Base-by-base conservation (phyloP, 2,329 filamentous ascomycete genomes). In the Parafenestella ontariensis region DNA sequence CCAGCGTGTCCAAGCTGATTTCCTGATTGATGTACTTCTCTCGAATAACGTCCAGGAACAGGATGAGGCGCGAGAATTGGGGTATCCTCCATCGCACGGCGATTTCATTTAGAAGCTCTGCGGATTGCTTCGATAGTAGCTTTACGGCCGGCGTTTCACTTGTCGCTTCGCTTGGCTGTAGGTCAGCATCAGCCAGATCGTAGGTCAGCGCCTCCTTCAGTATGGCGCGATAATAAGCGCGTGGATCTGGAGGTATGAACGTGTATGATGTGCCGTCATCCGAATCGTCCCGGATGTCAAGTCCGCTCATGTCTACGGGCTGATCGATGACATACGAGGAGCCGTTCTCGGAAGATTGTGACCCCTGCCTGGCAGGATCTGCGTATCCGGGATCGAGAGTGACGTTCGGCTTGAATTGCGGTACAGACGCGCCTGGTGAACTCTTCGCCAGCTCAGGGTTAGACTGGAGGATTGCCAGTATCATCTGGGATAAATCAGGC, bases 21-120 rank as follows among this genome's bases (percentile, higher is more conserved):
- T 96, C 90, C 61, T 91, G 87, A 62, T 96, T 89, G 41, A 92
- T 79, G 70, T 92, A 98, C 73, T 95, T 95, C 66, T 92, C 89
- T 20, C 89, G 85, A 6, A 92, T 85, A 51, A 96, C 90, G 77
- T 98, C 95, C 31, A 98, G 78, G 66, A 96, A 88, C 5, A 94
- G 78, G 5, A 96, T 87, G 46, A 92, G 82, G 40, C 92, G 86
- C 3, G 92, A 91, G 68, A 88, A 92, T 61, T 89, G 87, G 2
- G 94, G 92, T 58, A 99, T 84, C 45, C 95, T 88, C 95, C 95
- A 99, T 67, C 93, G 87, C 58, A 92, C 80, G 54, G 89, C 91
- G 52, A 97, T 83, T 74, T 98, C 94, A 56, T 89, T 90, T 58
- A 99, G 77, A 41, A 99, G 80, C 51, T 97, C 92, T 44, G 87